Evolutionary conservation across 352 stramenopile species (phyloP).

Genomic region (Pythium plurisporium): DNA sequence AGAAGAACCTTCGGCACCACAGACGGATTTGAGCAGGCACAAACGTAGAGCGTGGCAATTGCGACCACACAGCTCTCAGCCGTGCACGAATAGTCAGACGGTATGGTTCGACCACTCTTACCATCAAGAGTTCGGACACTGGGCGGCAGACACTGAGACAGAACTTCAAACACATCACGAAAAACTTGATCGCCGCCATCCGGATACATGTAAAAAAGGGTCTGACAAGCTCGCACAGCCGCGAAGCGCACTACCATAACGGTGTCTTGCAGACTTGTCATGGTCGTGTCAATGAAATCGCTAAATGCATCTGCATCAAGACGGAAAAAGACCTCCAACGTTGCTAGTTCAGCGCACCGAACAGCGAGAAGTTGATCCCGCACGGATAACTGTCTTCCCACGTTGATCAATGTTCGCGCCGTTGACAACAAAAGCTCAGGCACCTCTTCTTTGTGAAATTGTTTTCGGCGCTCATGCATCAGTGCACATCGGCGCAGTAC

Average conservation of each 20-base stretch:
- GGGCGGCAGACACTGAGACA: conserved; percentile 29
- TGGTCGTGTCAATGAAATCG: conserved; percentile 45
- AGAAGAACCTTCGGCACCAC: conserved; percentile 49
- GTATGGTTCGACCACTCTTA: not conserved
- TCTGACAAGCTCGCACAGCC: conserved; percentile 47
- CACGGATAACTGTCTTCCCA: conserved; percentile 9
- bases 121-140: not conserved
- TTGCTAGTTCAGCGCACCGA: conserved; percentile 37
- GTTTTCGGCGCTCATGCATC: conserved; percentile 53
- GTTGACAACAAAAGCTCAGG: conserved; percentile 41
- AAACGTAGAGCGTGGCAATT: conserved; percentile 55
- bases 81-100: not conserved
- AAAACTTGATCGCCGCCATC: conserved; percentile 58
- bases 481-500: conserved; percentile 39
- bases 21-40: conserved; percentile 54
- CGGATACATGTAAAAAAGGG: conserved; percentile 79
- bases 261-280: conserved; percentile 42
- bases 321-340: conserved; percentile 67
- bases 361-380: conserved; percentile 26
- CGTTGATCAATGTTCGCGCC: conserved; percentile 33
- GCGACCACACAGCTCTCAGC: conserved; percentile 34
- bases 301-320: conserved; percentile 47
- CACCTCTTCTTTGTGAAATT: conserved; percentile 45
- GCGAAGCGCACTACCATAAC: conserved; percentile 53
- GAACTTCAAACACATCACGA: conserved; percentile 40